Conservation (phyloP, 352 stramenopile genomes). For the Globisporangium lucens region DNA sequence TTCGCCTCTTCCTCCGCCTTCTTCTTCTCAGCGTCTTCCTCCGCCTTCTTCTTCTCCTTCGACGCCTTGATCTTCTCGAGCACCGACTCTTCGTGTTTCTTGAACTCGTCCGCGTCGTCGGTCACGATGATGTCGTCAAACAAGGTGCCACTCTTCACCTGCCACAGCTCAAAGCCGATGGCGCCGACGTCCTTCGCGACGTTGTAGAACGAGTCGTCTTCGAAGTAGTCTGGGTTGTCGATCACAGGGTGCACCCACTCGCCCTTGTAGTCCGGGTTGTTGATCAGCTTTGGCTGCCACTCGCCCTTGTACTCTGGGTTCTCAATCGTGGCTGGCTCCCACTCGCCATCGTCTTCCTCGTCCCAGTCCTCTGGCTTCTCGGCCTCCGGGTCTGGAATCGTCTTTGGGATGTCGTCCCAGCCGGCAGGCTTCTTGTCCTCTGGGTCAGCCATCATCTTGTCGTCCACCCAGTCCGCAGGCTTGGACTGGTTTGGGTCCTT, state of each 20-base stretch:
- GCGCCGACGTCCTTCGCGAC: conserved; percentile 94
- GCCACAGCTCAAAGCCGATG: conserved; percentile 99
- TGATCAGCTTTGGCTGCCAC: conserved; percentile 98
- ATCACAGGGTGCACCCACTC: conserved; percentile 96
- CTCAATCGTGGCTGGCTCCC: conserved; percentile 93
- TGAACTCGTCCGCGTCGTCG: conserved; percentile 95
- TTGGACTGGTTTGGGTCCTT: conserved; percentile 96
- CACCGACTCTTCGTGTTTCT: conserved; percentile 94
- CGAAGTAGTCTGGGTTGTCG: conserved; percentile 96
- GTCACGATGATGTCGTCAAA: conserved; percentile 99
- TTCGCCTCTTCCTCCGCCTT: conserved; percentile 69
- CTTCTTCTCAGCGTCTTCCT: conserved; percentile 71
- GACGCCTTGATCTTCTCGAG: conserved; percentile 87
- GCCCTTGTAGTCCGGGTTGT: conserved; percentile 99
- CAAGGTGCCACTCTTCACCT: conserved; percentile 97
- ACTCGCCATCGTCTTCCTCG: conserved; percentile 98
- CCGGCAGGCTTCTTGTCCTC: conserved; percentile 95
- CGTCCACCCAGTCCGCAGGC: conserved; percentile 98
- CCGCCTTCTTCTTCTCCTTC: conserved; percentile 72
- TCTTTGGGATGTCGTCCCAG: conserved; percentile 94
- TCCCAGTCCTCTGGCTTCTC: conserved; percentile 98
- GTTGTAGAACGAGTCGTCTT: conserved; percentile 94
- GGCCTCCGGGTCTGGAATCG: conserved; percentile 97
- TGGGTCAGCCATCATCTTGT: conserved; percentile 92
- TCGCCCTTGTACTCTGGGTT: conserved; percentile 99